Evolutionary conservation across 768 basidiomycete species (phyloP), one percentile per base, ranked within the genome.

Genomic region (Lactarius sanguifluus): DNA sequence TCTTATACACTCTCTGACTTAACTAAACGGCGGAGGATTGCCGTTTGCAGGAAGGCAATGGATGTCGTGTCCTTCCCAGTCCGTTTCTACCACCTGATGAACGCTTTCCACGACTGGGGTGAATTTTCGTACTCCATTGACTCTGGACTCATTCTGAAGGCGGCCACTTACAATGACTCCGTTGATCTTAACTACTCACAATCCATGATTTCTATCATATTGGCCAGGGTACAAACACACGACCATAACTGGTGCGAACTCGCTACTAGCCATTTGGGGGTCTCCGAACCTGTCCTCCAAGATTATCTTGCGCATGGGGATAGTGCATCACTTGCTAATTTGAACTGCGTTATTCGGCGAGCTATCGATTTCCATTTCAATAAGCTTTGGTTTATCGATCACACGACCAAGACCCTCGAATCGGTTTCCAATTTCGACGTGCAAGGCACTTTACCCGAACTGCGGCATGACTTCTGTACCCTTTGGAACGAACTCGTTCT

Each of bases 11-110:
- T 43, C 43, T 43, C 43, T 6, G 43, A 43, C 18, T 7, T 8
- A 9, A 1, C 6, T 7, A 43, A 43, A 43, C 43, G 13, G 18
- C 43, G 43, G 18, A 43, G 43, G 43, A 43, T 43, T 43, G 18
- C 43, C 43, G 5, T 43, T 43, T 43, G 43, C 18, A 43, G 43
- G 43, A 43, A 20, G 43, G 43, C 18, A 43, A 43, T 43, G 43
- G 43, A 43, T 20, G 43, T 20, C 2, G 43, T 20, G 16, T 43
- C 43, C 43, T 20, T 43, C 43, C 18, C 43, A 43, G 8, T 43
- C 0, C 2, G 20, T 43, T 20, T 5, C 8, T 43, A 0, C 43
- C 16, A 18, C 7, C 0, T 18, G 7, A 0, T 0, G 5, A 1
- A 7, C 5, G 18, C 18, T 18, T 20, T 43, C 16, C 0, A 20